These are phyloP conservation scores for Colletotrichum neosansevieriae DNA, from an alignment of 2,329 filamentous ascomycete species.

Conservation along the genomic window DNA sequence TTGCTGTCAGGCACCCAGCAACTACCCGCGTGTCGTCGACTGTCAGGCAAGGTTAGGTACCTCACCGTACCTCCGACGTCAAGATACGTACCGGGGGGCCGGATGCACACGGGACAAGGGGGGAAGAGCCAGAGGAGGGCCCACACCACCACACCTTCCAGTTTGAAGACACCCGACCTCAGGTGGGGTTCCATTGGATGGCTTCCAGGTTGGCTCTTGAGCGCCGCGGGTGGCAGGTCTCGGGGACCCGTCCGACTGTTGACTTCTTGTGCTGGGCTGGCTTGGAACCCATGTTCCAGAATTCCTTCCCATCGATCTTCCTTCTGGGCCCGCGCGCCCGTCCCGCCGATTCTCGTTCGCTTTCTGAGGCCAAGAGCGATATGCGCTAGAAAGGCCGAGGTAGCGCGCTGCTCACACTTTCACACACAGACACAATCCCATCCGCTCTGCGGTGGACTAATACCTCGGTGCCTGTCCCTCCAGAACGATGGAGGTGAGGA, in stretches of 20 bases:
- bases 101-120: slow-evolving; percentile 13
- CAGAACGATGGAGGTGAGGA: too few relatives aligned
- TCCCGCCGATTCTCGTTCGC: neutral
- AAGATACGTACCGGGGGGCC: slow-evolving; percentile 5
- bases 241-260: slow-evolving; percentile 3
- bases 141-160: too few relatives aligned
- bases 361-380: neutral
- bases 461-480: too few relatives aligned
- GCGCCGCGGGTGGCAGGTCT: slow-evolving; percentile 12
- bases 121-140: neutral
- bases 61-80: slow-evolving; percentile 1
- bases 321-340: too few relatives aligned
- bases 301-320: too few relatives aligned
- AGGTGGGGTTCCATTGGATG: neutral
- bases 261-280: slow-evolving; percentile 1
- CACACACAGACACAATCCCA: too few relatives aligned
- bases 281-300: too few relatives aligned
- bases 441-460: too few relatives aligned
- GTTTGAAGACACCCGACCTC: neutral
- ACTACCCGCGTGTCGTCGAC: neutral
- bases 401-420: neutral
- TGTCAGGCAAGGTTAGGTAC: neutral
- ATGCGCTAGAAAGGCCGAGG: neutral
- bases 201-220: neutral
- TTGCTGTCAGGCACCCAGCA: slow-evolving; percentile 25